A percentile compares a stretch with the other conserved stretches of the same genome.
Conservation (phyloP, 106 monocot genomes). For the Posidonia australis region DNA sequence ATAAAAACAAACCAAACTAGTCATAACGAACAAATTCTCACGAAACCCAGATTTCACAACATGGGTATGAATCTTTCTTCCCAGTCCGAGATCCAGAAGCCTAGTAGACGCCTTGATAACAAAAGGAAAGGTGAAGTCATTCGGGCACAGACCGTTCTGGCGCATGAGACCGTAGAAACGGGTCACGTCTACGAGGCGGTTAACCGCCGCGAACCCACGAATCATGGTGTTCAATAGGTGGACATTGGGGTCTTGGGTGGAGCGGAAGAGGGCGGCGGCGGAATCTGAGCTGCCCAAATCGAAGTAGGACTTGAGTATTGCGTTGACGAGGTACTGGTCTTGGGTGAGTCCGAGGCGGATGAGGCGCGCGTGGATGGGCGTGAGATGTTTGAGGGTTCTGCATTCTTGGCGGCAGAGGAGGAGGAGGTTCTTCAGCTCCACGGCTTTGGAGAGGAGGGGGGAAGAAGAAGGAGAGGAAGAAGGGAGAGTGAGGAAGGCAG, state of each 20-base stretch:
- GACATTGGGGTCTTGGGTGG: constrained; percentile 6
- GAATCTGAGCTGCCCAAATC: constrained; percentile 10
- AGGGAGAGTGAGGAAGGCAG: background rate
- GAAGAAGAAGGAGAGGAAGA: background rate
- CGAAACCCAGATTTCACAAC: constrained; percentile 42
- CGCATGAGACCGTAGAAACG: constrained; percentile 32
- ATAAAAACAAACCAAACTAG: constrained; percentile 43
- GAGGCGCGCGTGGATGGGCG: constrained; percentile 32
- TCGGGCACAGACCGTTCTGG: constrained; percentile 27
- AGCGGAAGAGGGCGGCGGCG: constrained; percentile 23
- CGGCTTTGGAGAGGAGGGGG: background rate
- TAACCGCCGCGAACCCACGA: constrained; percentile 30
- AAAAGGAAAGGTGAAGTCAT: constrained; percentile 64
- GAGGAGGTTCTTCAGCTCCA: background rate
- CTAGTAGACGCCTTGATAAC: constrained; percentile 57
- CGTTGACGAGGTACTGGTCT: constrained; percentile 22
- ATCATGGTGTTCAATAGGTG: constrained; percentile 35
- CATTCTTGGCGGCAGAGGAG: background rate
- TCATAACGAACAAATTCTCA: constrained; percentile 31
- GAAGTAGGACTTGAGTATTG: constrained; percentile 32
- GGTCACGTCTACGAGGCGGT: constrained; percentile 13
- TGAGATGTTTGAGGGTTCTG: constrained; percentile 15
- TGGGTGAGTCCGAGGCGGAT: constrained; percentile 33
- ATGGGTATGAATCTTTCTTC: constrained; percentile 39
- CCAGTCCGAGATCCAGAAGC: constrained; percentile 20